phyloP scores from a whole-genome alignment of 768 basidiomycete species.

The Pluteus cervinus region DNA sequence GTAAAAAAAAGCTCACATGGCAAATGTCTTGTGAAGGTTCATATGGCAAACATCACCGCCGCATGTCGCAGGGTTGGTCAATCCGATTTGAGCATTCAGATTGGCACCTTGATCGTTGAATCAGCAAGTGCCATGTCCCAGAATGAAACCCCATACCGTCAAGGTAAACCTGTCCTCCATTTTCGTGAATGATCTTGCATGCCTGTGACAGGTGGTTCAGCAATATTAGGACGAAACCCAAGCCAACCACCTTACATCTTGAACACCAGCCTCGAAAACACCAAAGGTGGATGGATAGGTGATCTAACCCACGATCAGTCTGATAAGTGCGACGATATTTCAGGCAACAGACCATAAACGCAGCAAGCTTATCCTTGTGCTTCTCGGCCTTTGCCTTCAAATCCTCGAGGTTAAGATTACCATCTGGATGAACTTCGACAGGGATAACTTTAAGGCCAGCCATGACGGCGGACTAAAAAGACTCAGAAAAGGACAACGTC shows the following conservation, averaged over 20 bases:
- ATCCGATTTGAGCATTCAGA: slow-evolving; percentile 87
- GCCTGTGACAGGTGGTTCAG: slow-evolving; percentile 41
- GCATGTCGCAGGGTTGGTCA: slow-evolving; percentile 90
- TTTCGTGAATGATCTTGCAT: slow-evolving; percentile 88
- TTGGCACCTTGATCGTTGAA: slow-evolving; percentile 57
- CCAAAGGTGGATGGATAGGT: slow-evolving; percentile 98
- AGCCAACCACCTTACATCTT: slow-evolving; percentile 39
- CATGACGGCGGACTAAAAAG: slow-evolving; percentile 86
- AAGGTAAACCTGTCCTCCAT: slow-evolving; percentile 96
- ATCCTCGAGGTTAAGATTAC: slow-evolving; percentile 86
- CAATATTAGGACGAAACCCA: neutral
- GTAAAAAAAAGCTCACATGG: slow-evolving; percentile 55
- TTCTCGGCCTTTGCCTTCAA: slow-evolving; percentile 82
- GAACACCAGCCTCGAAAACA: slow-evolving; percentile 91
- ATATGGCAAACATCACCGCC: slow-evolving; percentile 98
- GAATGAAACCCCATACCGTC: slow-evolving; percentile 50
- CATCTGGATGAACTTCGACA: slow-evolving; percentile 85
- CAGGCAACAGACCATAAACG: slow-evolving; percentile 73
- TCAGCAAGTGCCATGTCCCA: neutral
- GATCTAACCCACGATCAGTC: slow-evolving; percentile 45
- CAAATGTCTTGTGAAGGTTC: slow-evolving; percentile 97
- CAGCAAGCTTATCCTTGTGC: slow-evolving; percentile 87
- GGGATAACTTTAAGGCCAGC: slow-evolving; percentile 94
- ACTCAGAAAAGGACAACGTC: slow-evolving; percentile 10
- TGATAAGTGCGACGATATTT: neutral